Base-by-base conservation (phyloP, 805 yeast species). In the Zygosaccharomyces kombuchaensis region DNA sequence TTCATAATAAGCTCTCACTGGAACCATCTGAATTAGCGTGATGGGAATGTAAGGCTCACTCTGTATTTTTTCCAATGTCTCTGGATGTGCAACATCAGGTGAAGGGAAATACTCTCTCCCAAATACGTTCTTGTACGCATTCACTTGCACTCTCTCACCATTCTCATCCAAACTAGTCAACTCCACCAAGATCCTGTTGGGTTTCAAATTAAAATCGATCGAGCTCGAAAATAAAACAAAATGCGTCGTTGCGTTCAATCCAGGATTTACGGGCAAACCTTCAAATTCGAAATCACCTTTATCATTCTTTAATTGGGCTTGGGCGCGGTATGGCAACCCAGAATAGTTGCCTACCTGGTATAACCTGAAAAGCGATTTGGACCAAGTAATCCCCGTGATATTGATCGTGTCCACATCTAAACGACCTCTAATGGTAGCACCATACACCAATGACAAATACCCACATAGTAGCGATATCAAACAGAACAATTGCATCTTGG, bases 81-180 rank as follows among this genome's bases (percentile, higher is more conserved):
- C 70, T 7, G 68, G 67, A 44, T 55, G 54, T 12, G 42, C 26
- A 21, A 60, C 60, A 10, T 66, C 66, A 7, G 60, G 51, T 3
- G 68, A 56, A 12, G 70, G 63, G 48, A 63, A 64, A 36, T 55
- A 59, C 43, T 66, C 68, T 45, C 57, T 63, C 9, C 70, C 70
- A 35, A 63, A 62, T 12, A 43, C 46, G 30, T 66, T 66, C 13
- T 51, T 60, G 39, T 46, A 63, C 2, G 65, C 68, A n/a, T 46
- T 55, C 7, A 51, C 16, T 2, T 48, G 40, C 14, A 44, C 44
- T 0, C 46, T 26, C 1, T 54, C 51, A n/a, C 55, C 60, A 23
- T 56, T 47, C 13, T 55, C 53, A 12, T 52, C 45, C 12, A 47
- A 19, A 19, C 50, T 50, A 9, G 32, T 45, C 26, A 59, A 54